A percentile compares a stretch with the other conserved stretches of the same genome.
Evolutionary conservation across 2,329 filamentous ascomycete genomes (phyloP).

Genomic region (Truncatella angustata): DNA sequence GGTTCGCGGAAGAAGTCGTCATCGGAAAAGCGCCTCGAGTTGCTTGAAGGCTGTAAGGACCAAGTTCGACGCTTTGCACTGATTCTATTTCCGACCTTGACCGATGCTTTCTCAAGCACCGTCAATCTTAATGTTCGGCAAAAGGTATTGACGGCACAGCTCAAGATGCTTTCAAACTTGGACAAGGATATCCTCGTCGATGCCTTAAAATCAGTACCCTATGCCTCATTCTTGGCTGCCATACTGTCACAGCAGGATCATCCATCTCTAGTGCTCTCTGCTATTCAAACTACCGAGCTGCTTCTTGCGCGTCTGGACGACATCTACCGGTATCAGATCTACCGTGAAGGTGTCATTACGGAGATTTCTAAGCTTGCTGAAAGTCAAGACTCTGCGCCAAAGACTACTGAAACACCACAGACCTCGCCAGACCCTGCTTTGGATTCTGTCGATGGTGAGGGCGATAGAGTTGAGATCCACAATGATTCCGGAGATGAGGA

Average conservation of each 20-base stretch:
- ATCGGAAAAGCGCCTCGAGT: constrained; percentile 78
- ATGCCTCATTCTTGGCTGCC: constrained; percentile 91
- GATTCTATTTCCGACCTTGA: constrained; percentile 90
- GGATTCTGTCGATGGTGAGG: constrained; percentile 31
- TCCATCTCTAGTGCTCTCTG: constrained; percentile 78
- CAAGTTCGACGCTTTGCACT: constrained; percentile 90
- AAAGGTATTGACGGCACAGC: constrained; percentile 90
- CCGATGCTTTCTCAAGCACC: constrained; percentile 95
- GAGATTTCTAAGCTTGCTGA: constrained; percentile 79
- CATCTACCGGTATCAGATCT: constrained; percentile 94
- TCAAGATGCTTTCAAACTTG: constrained; percentile 98
- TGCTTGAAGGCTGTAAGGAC: constrained; percentile 77
- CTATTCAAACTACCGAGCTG: constrained; percentile 85
- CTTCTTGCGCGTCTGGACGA: constrained; percentile 79
- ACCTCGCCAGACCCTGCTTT: constrained; percentile 26
- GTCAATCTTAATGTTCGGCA: constrained; percentile 93
- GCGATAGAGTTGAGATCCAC: constrained; percentile 34
- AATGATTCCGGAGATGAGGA: constrained; percentile 53
- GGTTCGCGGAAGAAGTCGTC: constrained; percentile 52
- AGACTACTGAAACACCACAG: constrained; percentile 27
- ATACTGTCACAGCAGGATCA: constrained; percentile 97
- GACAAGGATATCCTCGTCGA: constrained; percentile 82
- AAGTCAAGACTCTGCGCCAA: constrained; percentile 35
- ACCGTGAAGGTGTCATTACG: constrained; percentile 90
- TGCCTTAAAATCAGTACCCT: constrained; percentile 82